Percentiles rank a stretch among this genome's conserved stretches.
Conservation (phyloP, 202 grass and related monocot genomes). For the Elaeis oleifera region DNA sequence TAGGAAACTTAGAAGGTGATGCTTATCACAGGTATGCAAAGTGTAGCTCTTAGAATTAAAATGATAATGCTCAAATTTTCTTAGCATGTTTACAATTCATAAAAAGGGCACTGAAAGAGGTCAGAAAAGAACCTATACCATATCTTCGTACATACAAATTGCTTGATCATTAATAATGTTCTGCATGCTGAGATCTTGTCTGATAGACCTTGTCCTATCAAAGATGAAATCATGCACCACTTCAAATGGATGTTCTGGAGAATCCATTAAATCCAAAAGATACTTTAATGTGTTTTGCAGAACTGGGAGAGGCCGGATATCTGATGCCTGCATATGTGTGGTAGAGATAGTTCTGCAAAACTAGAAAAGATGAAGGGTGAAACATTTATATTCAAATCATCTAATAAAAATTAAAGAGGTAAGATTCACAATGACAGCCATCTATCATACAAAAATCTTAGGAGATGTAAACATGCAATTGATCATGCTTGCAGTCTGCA, state of each 20-base stretch:
- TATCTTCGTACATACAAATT: conserved; percentile 78
- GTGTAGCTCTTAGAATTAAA: too few species aligned
- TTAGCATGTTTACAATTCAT: too few species aligned
- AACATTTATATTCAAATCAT: background rate
- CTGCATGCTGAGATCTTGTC: conserved; percentile 82
- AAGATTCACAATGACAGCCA: too few species aligned
- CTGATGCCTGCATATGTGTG: conserved; percentile 38
- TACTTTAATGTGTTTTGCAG: conserved; percentile 61
- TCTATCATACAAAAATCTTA: too few species aligned
- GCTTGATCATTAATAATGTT: conserved; percentile 60
- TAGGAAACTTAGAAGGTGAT: too few species aligned
- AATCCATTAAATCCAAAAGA: conserved; percentile 60
- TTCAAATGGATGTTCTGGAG: conserved; percentile 51
- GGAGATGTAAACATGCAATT: too few species aligned
- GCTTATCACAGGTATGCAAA: too few species aligned
- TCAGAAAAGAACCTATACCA: conserved; percentile 41
- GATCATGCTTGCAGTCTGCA: too few species aligned
- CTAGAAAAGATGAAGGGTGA: conserved; percentile 43
- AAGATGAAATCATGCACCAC: conserved; percentile 88
- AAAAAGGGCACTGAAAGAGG: background rate
- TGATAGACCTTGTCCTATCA: conserved; percentile 83
- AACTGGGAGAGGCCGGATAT: conserved; percentile 64
- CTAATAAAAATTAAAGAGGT: too few species aligned
- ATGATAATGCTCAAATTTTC: too few species aligned
- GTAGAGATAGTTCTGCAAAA: conserved; percentile 91